phyloP scores from a whole-genome alignment of 768 basidiomycete species.

The Xerocomus spinulosus region DNA sequence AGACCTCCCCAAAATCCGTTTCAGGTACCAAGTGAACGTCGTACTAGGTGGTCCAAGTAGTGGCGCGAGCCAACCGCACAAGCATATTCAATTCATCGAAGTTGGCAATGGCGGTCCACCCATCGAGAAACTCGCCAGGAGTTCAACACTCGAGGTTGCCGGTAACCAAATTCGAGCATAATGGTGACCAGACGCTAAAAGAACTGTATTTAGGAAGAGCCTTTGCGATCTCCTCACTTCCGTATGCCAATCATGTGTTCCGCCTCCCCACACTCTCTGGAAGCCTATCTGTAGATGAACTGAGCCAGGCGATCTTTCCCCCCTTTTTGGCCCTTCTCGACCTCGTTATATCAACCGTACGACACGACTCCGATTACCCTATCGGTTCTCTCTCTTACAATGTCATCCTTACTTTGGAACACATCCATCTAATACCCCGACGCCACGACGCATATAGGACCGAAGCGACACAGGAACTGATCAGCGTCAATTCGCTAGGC shows the following conservation, averaged over 20 bases:
- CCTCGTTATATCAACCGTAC: slow-evolving; percentile 67
- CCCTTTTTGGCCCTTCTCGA: slow-evolving; percentile 75
- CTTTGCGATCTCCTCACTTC: slow-evolving; percentile 59
- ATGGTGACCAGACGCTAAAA: slow-evolving; percentile 2
- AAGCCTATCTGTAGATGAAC: slow-evolving; percentile 31
- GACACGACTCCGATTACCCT: slow-evolving; percentile 61
- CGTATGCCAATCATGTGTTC: slow-evolving; percentile 78
- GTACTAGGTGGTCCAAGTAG: slow-evolving; percentile 64
- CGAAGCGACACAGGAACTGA: slow-evolving; percentile 45
- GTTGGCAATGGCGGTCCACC: slow-evolving; percentile 64
- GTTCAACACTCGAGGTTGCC: slow-evolving; percentile 47
- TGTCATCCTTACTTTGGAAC: slow-evolving; percentile 72
- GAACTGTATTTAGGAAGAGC: slow-evolving; percentile 51
- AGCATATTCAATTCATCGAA: slow-evolving; percentile 86
- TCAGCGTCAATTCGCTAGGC: slow-evolving; percentile 83
- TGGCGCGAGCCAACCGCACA: slow-evolving; percentile 87
- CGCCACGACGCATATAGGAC: slow-evolving; percentile 55
- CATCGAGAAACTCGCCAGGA: slow-evolving; percentile 64
- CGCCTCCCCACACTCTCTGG: slow-evolving; percentile 37
- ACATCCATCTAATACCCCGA: slow-evolving; percentile 85
- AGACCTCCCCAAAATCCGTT: neutral
- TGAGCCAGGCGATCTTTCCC: slow-evolving; percentile 49
- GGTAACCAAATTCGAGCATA: slow-evolving; percentile 8
- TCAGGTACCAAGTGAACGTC: neutral
- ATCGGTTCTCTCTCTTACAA: slow-evolving; percentile 75